Base-by-base conservation (phyloP, 2,329 filamentous ascomycete species). In the Aspergillus luchuensis region DNA sequence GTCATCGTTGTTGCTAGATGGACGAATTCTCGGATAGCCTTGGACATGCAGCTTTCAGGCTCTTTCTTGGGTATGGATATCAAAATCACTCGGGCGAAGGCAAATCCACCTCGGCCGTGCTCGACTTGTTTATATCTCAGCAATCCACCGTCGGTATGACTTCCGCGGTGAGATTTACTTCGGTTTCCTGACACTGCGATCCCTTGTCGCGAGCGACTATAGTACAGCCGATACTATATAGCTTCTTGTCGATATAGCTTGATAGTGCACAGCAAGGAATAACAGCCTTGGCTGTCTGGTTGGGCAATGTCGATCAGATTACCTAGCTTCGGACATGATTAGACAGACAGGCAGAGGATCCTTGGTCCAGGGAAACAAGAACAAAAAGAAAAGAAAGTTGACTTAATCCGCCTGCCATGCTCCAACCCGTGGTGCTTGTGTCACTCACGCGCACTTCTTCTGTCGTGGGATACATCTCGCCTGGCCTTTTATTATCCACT, bases 321-420 rank as follows among this genome's bases (percentile, higher is more conserved):
- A 86, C 84, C 85, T 90, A 90, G 87, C 86, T 86, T 86, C 84
- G 78, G 78, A 78, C 74, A 87, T 85, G 87, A 87, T 91, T 90
- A 89, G 88, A 89, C 85, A 89, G 87, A 89, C 85, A 88, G 80
- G 77, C 80, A 79, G 64, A 72, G 69, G 67, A 72, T 71, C 68
- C 68, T 70, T 72, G 69, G 69, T 66, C 68, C 71, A 70, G 64
- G 72, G 60, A 72, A 65, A 71, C 57, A 64, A 43, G 41, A 43
- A 45, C 70, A 66, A 68, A 67, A 72, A 67, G 71, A 69, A 68
- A 67, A 70, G 70, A 70, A 70, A 76, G 69, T 77, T 75, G 69
- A 74, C 67, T 73, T 74, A 69, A 72, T 74, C 61, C 72, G 73
- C 72, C 73, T 71, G 68, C 68, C 65, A 64, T 72, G 63, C 66